These are phyloP conservation scores for Boletellus ananiceps DNA, from an alignment of 768 basidiomycete species.

Conservation along the genomic window DNA sequence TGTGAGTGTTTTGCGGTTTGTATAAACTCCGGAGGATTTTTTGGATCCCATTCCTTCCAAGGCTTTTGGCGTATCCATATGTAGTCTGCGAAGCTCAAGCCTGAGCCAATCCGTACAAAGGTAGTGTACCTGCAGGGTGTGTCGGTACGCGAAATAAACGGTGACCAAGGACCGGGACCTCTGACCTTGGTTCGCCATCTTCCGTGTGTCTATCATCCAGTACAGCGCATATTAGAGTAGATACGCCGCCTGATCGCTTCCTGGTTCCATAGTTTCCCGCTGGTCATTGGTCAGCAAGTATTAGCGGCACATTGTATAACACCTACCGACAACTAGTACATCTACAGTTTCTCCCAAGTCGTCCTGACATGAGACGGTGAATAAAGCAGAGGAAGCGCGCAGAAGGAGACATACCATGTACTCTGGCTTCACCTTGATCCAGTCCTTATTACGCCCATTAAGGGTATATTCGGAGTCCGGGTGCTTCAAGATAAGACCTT, in stretches of 20 bases:
- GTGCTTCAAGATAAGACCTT: slow-evolving; percentile 92
- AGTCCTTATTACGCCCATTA: slow-evolving; percentile 84
- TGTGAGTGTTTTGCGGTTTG: slow-evolving; percentile 53
- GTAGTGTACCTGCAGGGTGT: slow-evolving; percentile 60
- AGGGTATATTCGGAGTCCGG: slow-evolving; percentile 73
- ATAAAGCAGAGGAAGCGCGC: neutral
- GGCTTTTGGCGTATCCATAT: slow-evolving; percentile 77
- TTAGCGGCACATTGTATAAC: neutral
- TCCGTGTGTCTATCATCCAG: slow-evolving; percentile 62
- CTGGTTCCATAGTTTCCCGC: slow-evolving; percentile 88
- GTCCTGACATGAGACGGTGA: slow-evolving; percentile 45
- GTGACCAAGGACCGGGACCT: neutral
- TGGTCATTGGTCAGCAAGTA: slow-evolving; percentile 23
- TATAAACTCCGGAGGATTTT: slow-evolving; percentile 67
- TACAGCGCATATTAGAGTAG: slow-evolving; percentile 85
- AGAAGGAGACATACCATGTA: slow-evolving; percentile 57
- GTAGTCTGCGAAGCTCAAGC: slow-evolving; percentile 82
- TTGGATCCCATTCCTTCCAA: slow-evolving; percentile 78
- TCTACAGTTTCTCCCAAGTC: slow-evolving; percentile 93
- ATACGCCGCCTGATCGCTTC: slow-evolving; percentile 82
- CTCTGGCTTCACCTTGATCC: slow-evolving; percentile 94
- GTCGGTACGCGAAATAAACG: neutral
- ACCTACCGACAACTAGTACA: slow-evolving; percentile 80
- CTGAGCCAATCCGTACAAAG: slow-evolving; percentile 89
- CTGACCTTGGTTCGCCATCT: slow-evolving; percentile 59